Evolutionary conservation across 768 basidiomycete genomes (phyloP), one percentile per base, ranked within the genome.

Genomic region (Lactifluus piperatus): DNA sequence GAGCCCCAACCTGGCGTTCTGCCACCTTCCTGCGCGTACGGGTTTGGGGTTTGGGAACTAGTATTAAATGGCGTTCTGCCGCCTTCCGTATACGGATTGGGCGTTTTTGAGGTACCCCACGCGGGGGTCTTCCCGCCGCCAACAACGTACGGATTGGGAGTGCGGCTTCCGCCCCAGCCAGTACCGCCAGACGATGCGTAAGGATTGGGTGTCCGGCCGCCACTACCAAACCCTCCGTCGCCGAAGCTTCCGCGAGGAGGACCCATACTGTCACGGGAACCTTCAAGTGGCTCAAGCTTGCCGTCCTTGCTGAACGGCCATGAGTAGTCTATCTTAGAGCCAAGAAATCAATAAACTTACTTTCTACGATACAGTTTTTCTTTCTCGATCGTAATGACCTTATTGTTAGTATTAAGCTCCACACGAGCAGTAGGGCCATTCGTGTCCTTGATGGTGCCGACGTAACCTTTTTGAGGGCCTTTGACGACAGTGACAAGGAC

Each of bases 381-480:
- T 68, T 93, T 91, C 49, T 89, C 87, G 57, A 97, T 84, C 39
- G 85, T 86, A 58, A 99, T 84, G 22, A 94, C 77, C 71, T 91
- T 94, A 72, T 94, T 94, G 39, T 86, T 87, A 14, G 92, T 85
- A 60, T 80, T 76, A n/a, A 99, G 75, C 71, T 98, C 97, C 14
- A 99, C 93, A 43, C 97, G 82, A 1, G 88, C 91, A 57, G 84
- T 76, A 39, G 79, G 77, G 5, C 94, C 95, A 58, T 94, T 95
- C 29, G 93, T 90, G 69, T 98, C 97, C 73, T 94, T 97, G 76
- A 98, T 89, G 5, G 85, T 83, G 7, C 97, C 97, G 46, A 86
- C 78, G 66, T 94, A 88, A 14, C 93, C 91, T 72, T 99, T 99
- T 68, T 87, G 83, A 5, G 89, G 80, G 5, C 97, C 97, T 69